Base-by-base conservation (phyloP, 2,329 filamentous ascomycete species). In the Leptographium flavum region DNA sequence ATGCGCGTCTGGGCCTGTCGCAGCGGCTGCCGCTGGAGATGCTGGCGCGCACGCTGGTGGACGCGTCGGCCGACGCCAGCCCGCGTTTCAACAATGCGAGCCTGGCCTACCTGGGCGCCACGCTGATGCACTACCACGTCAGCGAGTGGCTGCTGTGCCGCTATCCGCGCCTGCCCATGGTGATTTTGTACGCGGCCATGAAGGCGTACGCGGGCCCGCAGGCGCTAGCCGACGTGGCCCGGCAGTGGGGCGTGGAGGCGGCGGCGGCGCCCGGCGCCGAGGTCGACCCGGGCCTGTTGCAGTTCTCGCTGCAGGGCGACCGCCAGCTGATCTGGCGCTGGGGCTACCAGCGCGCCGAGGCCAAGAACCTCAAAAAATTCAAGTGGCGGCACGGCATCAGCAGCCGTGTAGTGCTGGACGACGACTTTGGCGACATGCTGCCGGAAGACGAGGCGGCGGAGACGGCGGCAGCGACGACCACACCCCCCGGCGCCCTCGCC, bases 201-300 rank as follows among this genome's bases (percentile, higher is more conserved):
- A 81, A 83, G 56, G 87, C 85, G 39, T 96, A 87, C 60, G 74
- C 81, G 39, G 92, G 92, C 5, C 73, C 77, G 6, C 76, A 79
- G 53, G 79, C 88, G 1, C 71, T 96, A 39, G 69, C 80, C 43
- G 70, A 79, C 19, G 74, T 96, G 52, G 78, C 84, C 15, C 69
- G 73, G 50, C 83, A 92, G 65, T 98, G 92, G 92, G 92, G 92
- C 64, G 79, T 96, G 15, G 90, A 96, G 61, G 66, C 71, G 37
- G 90, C 86, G n/a, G 85, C 83, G 11, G 81, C 79, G 19, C 92
- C 92, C 1, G 92, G 90, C 42, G 77, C 77, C 48, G 90, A 96
- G 65, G 88, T 96, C 46, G 92, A 98, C 60, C 81, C 88, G 0
- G 92, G 90, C 6, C 69, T 94, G 45, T 69, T 98, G 49, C 92